These are phyloP conservation scores for Aethionema arabicum DNA, from an alignment of 345 rosid genomes.

Conservation along the genomic window DNA sequence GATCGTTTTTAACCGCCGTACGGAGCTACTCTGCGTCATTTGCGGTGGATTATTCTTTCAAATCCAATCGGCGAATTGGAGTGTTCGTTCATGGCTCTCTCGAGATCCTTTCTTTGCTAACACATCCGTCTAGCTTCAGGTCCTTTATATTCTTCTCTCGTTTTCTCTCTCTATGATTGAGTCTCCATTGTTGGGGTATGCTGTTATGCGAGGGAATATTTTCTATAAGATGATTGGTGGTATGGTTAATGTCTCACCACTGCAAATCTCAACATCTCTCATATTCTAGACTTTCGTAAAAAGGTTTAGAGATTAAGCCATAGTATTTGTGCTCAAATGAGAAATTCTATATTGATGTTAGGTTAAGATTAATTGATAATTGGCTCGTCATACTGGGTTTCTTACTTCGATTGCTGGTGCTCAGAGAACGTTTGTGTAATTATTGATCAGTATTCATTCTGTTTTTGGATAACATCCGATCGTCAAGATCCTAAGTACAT, in stretches of 20 bases:
- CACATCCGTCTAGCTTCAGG: constrained; percentile 87
- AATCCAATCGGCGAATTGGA: constrained; percentile 66
- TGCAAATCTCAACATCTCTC: too few relatives aligned
- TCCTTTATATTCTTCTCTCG: constrained; percentile 13
- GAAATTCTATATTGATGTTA: too few relatives aligned
- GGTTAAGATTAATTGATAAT: too few relatives aligned
- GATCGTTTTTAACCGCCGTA: constrained; percentile 58
- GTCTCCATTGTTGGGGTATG: not conserved
- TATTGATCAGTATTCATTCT: too few relatives aligned
- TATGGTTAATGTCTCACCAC: not conserved
- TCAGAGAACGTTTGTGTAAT: too few relatives aligned
- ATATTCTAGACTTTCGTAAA: too few relatives aligned
- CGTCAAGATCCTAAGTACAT: too few relatives aligned
- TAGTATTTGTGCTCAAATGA: too few relatives aligned
- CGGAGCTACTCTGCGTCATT: constrained; percentile 52
- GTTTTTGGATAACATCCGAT: too few relatives aligned
- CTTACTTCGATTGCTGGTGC: too few relatives aligned
- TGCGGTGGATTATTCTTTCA: constrained; percentile 64
- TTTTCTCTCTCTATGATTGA: not conserved
- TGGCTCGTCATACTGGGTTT: too few relatives aligned
- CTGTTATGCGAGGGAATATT: not conserved
- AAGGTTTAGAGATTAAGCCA: not conserved
- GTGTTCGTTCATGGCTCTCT: constrained; percentile 53
- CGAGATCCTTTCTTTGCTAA: constrained; percentile 88
- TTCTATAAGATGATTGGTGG: not conserved